Evolutionary conservation across 345 rosid species (phyloP).

Genomic region (Psidium guajava): DNA sequence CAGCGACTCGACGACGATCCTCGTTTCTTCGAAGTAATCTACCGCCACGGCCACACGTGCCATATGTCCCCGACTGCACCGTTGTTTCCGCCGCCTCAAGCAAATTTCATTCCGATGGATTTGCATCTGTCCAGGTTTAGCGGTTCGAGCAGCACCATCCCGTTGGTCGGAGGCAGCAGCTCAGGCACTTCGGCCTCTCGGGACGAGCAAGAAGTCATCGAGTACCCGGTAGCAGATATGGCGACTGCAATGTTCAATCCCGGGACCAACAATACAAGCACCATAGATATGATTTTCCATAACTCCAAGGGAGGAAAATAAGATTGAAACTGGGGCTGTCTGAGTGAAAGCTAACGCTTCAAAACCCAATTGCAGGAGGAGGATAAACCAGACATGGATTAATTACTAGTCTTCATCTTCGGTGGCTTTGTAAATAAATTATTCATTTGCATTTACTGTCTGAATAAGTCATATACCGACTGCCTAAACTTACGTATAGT

Average conservation of each 20-base stretch:
- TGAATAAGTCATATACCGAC: background rate
- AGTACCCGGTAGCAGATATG: conserved; percentile 25
- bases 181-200: background rate
- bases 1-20: conserved; percentile 67
- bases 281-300: conserved; percentile 43
- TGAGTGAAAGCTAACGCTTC: background rate
- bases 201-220: background rate
- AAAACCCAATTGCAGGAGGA: background rate
- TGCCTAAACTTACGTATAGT: background rate
- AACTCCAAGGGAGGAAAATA: background rate
- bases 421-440: background rate
- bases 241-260: conserved; percentile 55
- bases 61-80: conserved; percentile 57
- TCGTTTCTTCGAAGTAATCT: conserved; percentile 38
- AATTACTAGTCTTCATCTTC: background rate
- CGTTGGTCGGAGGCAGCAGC: background rate
- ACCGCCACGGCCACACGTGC: conserved; percentile 64
- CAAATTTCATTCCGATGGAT: background rate
- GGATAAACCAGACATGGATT: background rate
- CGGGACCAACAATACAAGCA: conserved; percentile 26
- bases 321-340: background rate
- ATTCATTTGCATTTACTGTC: background rate
- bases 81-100: conserved; percentile 3
- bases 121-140: background rate
- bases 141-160: background rate